Evolutionary conservation across 331 rosid genomes (phyloP).

Genomic region (Rhamnella rubrinervis): DNA sequence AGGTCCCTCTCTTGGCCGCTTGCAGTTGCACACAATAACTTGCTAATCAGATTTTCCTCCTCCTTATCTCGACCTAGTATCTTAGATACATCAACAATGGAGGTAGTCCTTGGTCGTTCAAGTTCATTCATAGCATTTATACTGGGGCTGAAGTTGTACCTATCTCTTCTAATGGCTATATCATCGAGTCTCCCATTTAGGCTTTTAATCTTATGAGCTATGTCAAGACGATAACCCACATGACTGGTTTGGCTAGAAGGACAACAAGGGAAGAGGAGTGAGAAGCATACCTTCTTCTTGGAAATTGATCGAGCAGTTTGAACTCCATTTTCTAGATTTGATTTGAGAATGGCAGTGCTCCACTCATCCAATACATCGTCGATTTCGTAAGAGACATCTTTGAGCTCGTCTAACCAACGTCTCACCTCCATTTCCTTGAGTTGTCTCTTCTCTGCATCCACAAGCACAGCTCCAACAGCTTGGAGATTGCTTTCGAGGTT

Average conservation of each 20-base stretch:
- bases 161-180: neutral
- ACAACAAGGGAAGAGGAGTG: slow-evolving; percentile 5
- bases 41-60: neutral
- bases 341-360: slow-evolving; percentile 2
- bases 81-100: neutral
- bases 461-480: slow-evolving; percentile 1
- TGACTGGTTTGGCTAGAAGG: neutral
- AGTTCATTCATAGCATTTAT: neutral
- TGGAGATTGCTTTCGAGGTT: neutral
- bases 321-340: neutral
- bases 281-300: slow-evolving; percentile 13
- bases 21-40: neutral
- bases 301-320: neutral
- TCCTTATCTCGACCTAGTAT: neutral
- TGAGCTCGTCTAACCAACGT: neutral
- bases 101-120: neutral
- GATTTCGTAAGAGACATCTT: neutral
- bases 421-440: neutral
- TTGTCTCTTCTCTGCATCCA: slow-evolving; percentile 8
- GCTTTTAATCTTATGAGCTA: neutral
- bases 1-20: neutral
- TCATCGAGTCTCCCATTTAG: neutral
- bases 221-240: neutral
- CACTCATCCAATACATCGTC: slow-evolving; percentile 19
- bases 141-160: neutral